Percentiles rank a stretch among this genome's conserved stretches.
Evolutionary conservation across 139 green algal genomes (phyloP).

Genomic region (Tetraselmis striata): DNA sequence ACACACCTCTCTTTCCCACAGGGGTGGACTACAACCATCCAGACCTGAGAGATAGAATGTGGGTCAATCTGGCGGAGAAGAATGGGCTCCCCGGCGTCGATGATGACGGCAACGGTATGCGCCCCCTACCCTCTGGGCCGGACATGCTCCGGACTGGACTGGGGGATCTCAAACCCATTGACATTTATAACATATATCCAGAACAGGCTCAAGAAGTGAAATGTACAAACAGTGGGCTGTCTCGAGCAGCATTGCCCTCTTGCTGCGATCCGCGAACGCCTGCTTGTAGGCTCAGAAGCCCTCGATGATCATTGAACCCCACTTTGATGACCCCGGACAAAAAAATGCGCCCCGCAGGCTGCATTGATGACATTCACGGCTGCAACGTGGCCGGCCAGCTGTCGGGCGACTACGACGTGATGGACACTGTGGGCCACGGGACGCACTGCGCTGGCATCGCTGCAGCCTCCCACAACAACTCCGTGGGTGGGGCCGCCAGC

Average conservation of each 20-base stretch:
- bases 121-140: background rate
- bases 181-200: background rate
- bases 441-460: slow-evolving; percentile 49
- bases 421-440: slow-evolving; percentile 41
- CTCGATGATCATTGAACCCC: background rate
- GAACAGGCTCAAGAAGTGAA: background rate
- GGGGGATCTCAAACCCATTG: background rate
- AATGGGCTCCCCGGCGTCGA: slow-evolving; percentile 30
- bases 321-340: background rate
- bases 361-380: slow-evolving; percentile 36
- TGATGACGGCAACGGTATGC: slow-evolving; percentile 58
- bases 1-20: too few relatives aligned
- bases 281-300: background rate
- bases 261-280: background rate
- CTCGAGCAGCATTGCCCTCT: too few relatives aligned
- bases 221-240: too few relatives aligned
- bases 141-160: background rate
- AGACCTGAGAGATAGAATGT: background rate
- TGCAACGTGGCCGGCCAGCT: slow-evolving; percentile 27
- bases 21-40: background rate
- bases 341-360: slow-evolving; percentile 15
- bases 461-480: slow-evolving; percentile 35
- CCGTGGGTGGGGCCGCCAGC: background rate
- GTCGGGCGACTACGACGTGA: slow-evolving; percentile 18
- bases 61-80: background rate